phyloP scores from a whole-genome alignment of 495 filamentous ascomycete genomes.

The Ascodesmis nigricans region DNA sequence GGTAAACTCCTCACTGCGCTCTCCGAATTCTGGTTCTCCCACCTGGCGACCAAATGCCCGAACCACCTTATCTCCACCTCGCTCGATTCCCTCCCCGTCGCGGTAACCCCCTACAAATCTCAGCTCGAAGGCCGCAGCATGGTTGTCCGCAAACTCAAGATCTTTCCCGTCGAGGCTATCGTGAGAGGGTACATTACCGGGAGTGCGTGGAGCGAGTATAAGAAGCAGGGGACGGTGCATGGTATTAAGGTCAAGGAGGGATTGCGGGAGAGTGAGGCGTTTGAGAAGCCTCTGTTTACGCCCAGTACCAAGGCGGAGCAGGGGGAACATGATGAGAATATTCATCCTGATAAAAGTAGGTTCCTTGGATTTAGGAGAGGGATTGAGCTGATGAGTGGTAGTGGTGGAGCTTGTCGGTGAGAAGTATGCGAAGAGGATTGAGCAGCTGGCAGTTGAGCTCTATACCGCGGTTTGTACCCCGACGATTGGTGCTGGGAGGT shows the following conservation, averaged over 20 bases:
- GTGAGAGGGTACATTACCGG: slow-evolving; percentile 91
- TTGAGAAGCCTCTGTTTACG: slow-evolving; percentile 59
- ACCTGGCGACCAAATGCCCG: slow-evolving; percentile 43
- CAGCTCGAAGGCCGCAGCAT: slow-evolving; percentile 50
- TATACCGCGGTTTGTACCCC: slow-evolving; percentile 31
- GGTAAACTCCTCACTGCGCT: slow-evolving; percentile 66
- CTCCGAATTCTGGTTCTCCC: slow-evolving; percentile 65
- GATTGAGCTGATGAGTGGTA: slow-evolving; percentile 11
- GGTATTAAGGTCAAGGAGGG: slow-evolving; percentile 46
- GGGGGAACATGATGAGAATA: slow-evolving; percentile 73
- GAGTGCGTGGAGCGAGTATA: slow-evolving; percentile 63
- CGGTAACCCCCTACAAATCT: slow-evolving; percentile 28
- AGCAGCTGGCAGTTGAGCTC: slow-evolving; percentile 43
- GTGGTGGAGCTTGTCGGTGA: slow-evolving; percentile 49
- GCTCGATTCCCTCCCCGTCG: slow-evolving; percentile 30
- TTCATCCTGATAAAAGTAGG: slow-evolving; percentile 43
- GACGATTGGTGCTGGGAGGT: neutral
- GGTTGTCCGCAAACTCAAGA: slow-evolving; percentile 54
- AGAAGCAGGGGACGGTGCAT: slow-evolving; percentile 55
- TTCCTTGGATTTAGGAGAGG: neutral
- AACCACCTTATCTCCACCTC: slow-evolving; percentile 50
- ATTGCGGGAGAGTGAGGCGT: slow-evolving; percentile 45
- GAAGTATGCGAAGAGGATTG: slow-evolving; percentile 50
- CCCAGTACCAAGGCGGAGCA: slow-evolving; percentile 75
- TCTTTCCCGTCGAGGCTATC: slow-evolving; percentile 78